Evolutionary conservation across 2,329 filamentous ascomycete genomes (phyloP), one percentile per base, ranked within the genome.

Genomic region (Orbilia blumenaviensis): DNA sequence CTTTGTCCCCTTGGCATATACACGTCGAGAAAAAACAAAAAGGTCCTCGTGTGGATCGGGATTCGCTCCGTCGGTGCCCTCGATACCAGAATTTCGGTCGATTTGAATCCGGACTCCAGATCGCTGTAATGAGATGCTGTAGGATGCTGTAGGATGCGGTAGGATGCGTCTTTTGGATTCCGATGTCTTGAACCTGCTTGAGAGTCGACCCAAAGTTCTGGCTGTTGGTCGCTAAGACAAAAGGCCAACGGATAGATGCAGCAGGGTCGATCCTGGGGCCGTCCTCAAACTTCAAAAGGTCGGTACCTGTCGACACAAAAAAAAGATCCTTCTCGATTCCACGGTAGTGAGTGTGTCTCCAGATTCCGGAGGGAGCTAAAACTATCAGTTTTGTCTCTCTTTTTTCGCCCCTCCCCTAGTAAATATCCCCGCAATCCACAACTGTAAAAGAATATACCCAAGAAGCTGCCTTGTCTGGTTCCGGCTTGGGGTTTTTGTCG

Each of bases 1-100:
- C 63, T 48, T 54, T 67, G 23, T 75, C 16, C 46, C 62, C 71
- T 75, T 75, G 71, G 71, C 64, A 58, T 72, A 41, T 72, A 62
- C 61, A 64, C 60, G 67, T 64, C 50, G 42, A 38, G 29, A 46
- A 56, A 66, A 69, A 62, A 63, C 42, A 42, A 72, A 72, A 64
- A 58, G 14, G n/a, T 38, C 42, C 34, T 29, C 50, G 50, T 58
- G 60, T 58, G 18, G 46, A 29, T 66, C 48, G 46, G 62, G 18
- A 27, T 67, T 25, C 42, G 71, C 54, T 63, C 63, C 71, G 67
- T 72, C 48, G 67, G 38, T 34, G 27, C 32, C 54, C 50, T 56
- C 16, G 58, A 66, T 42, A 62, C 34, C 34, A 48, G 10, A 58
- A 46, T 36, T 6, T 46, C 42, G 44, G 42, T 52, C 41, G 56